Percentiles rank a stretch among this genome's conserved stretches.
phyloP scores from a whole-genome alignment of 805 yeast species.

The Metschnikowia vanudenii region DNA sequence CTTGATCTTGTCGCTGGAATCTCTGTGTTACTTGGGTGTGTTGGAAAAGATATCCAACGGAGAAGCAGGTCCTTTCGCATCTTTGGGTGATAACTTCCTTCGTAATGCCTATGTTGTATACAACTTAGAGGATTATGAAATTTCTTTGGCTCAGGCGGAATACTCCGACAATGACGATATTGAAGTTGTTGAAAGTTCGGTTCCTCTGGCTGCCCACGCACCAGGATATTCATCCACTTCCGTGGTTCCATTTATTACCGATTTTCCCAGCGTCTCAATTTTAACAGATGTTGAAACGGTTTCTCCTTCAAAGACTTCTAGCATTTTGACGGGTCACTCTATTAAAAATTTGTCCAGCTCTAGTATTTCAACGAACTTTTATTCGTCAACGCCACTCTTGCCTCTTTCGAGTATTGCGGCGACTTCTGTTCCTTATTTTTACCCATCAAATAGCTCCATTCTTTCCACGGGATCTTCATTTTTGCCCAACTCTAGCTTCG shows the following conservation, averaged over 20 bases:
- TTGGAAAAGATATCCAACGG: background rate
- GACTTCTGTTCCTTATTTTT: too few species aligned
- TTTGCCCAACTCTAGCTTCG: too few species aligned
- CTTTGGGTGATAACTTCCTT: slow-evolving; percentile 67
- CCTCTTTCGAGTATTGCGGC: too few species aligned
- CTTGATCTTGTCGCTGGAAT: slow-evolving; percentile 23
- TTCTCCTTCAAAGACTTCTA: background rate
- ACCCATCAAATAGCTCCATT: too few species aligned
- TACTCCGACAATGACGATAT: slow-evolving; percentile 36
- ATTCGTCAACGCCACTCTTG: too few species aligned
- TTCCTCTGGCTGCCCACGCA: slow-evolving; percentile 55
- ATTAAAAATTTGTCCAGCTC: too few species aligned
- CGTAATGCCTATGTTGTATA: slow-evolving; percentile 64
- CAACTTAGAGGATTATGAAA: slow-evolving; percentile 55
- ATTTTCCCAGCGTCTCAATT: slow-evolving; percentile 1
- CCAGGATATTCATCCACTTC: slow-evolving; percentile 43
- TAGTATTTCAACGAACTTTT: too few species aligned
- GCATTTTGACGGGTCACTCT: too few species aligned
- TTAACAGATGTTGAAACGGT: slow-evolving; percentile 2
- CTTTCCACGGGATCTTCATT: too few species aligned
- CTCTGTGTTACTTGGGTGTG: slow-evolving; percentile 29
- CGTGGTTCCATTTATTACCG: slow-evolving; percentile 8
- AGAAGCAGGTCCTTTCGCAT: slow-evolving; percentile 25
- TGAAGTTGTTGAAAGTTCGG: slow-evolving; percentile 42
- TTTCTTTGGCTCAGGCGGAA: slow-evolving; percentile 52